Base-by-base conservation (phyloP, 768 basidiomycete species). In the Kwoniella europaea region DNA sequence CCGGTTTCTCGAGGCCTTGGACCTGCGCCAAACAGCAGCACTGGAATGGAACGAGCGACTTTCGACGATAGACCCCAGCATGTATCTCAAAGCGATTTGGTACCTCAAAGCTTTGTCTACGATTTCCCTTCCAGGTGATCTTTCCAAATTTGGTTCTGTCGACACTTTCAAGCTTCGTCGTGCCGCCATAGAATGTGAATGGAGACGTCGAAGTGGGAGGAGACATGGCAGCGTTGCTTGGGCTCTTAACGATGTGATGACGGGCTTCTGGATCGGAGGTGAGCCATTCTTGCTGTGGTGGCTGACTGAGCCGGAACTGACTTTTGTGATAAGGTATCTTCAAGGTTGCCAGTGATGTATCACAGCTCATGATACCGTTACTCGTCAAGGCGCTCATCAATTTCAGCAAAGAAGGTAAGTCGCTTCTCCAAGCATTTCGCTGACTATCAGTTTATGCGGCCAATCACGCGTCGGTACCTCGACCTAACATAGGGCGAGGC, bases 1-100 rank as follows among this genome's bases (percentile, higher is more conserved):
- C 12, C 84, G 85, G 72, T 86, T 92, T 27, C 87, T 91, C 66
- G 85, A 81, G 15, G 85, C 89, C 9, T 90, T 90, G 86, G 84
- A 79, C 4, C 79, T 78, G 9, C 86, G 91, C 53, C 85, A 87
- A 20, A 61, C 79, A 22, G 85, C 83, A 2, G 89, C 90, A 0
- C 77, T 86, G 9, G 84, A 85, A n/a, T 90, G 88, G 88, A 91
- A 91, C 75, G 76, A 75, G 12, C 82, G 83, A 18, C 83, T 91
- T 16, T 18, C 62, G 83, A 80, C 16, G 83, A 78, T 12, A 87
- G 57, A 18, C 10, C 71, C 75, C 4, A 63, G 61, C 0, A 27
- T 63, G 1, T 15, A 13, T 6, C 58, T 61, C 16, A 66, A 63
- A 10, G 15, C 73, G 6, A 66, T 18, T 16, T 78, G 90, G 42